A percentile compares a stretch with the other conserved stretches of the same genome.
phyloP scores from a whole-genome alignment of 257 asterid species.

The Capsicum baccatum region DNA sequence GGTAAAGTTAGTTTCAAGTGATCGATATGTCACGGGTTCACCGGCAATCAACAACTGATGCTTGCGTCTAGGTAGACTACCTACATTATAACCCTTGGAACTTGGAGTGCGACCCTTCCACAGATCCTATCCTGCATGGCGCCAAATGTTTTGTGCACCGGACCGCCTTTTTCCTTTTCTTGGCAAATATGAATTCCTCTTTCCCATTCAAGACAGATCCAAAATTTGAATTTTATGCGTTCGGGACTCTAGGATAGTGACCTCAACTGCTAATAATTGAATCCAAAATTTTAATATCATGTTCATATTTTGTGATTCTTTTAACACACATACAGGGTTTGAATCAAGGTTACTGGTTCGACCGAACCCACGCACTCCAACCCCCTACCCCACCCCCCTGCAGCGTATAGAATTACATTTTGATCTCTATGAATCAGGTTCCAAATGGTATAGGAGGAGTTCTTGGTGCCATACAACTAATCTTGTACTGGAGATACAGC shows the following conservation, averaged over 20 bases:
- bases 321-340: background rate
- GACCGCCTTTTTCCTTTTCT: too few relatives aligned
- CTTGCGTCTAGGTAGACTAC: background rate
- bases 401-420: background rate
- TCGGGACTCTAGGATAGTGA: background rate
- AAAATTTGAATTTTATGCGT: background rate
- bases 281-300: too few relatives aligned
- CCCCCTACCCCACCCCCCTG: background rate
- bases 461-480: constrained; percentile 19
- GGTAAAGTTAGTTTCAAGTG: background rate
- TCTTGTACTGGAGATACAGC: constrained; percentile 22
- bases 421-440: constrained; percentile 10
- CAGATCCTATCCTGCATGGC: too few relatives aligned
- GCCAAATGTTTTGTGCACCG: background rate
- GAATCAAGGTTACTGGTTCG: background rate
- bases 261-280: background rate
- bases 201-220: background rate
- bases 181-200: too few relatives aligned
- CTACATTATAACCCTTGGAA: background rate
- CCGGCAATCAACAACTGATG: background rate
- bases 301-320: background rate
- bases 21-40: background rate
- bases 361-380: too few relatives aligned
- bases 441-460: constrained; percentile 29
- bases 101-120: background rate